phyloP scores from a whole-genome alignment of 371 early-diverging fungal species.

The Syncephalastrum contaminatum region DNA sequence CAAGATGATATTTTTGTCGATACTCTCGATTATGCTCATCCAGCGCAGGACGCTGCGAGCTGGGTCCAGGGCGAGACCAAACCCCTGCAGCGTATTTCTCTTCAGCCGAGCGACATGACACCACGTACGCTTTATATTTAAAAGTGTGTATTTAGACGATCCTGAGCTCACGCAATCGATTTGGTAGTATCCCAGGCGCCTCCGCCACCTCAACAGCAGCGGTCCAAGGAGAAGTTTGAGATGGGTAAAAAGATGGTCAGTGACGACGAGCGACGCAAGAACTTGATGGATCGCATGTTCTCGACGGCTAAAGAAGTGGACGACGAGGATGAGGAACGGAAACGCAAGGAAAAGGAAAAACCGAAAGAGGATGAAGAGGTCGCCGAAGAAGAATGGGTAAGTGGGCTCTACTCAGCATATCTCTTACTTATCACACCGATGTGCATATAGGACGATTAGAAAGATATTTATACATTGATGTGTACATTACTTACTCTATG shows the following conservation, averaged over 20 bases:
- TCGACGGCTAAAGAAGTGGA: slow-evolving; percentile 45
- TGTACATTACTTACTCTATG: too few species aligned
- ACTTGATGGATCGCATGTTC: slow-evolving; percentile 59
- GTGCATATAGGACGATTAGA: too few species aligned
- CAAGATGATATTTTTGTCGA: slow-evolving; percentile 84
- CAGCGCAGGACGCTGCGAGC: slow-evolving; percentile 47
- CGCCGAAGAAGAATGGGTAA: slow-evolving; percentile 56
- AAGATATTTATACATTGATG: too few species aligned
- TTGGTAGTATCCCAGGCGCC: slow-evolving; percentile 44
- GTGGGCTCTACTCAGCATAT: background rate
- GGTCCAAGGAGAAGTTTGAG: slow-evolving; percentile 40
- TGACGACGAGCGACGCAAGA: slow-evolving; percentile 42
- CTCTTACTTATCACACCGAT: too few species aligned
- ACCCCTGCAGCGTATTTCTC: slow-evolving; percentile 30
- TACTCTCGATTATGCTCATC: slow-evolving; percentile 55
- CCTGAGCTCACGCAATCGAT: background rate
- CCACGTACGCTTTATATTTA: slow-evolving; percentile 41
- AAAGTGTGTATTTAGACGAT: background rate
- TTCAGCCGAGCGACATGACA: slow-evolving; percentile 63
- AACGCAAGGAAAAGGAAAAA: slow-evolving; percentile 26
- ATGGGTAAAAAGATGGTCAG: slow-evolving; percentile 35
- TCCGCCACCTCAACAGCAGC: slow-evolving; percentile 35
- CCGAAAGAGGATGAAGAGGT: slow-evolving; percentile 58
- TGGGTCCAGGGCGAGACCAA: slow-evolving; percentile 57
- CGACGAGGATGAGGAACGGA: slow-evolving; percentile 37